Evolutionary conservation across 2,329 filamentous ascomycete species (phyloP), one percentile per base, ranked within the genome.

Genomic region (Rutstroemia sp.): DNA sequence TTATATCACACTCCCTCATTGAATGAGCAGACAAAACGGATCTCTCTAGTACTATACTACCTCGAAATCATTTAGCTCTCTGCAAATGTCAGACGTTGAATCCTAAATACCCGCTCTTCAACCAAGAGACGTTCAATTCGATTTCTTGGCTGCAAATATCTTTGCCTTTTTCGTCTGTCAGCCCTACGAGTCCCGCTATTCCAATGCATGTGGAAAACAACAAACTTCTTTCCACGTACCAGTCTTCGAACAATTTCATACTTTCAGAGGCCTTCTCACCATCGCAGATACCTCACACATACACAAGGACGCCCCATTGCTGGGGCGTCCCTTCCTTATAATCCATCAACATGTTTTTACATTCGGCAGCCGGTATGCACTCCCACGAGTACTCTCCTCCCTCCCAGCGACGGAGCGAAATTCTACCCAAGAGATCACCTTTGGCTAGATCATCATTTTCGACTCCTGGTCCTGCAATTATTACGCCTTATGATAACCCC

Each of bases 381-480:
- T 57, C 58, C 5, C 67, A 68, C 60, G 67, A 68, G 51, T 69
- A 60, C 55, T 63, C 57, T 42, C 60, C 55, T 48, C 51, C 52
- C 54, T 57, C 61, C 23, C 30, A 48, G 14, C 45, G 25, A n/a
- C 56, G 56, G 52, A 58, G 49, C 51, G 60, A 57, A 55, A 50
- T 57, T 38, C 44, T 57, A 23, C 57, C 62, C 17, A 63, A 57
- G 51, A 62, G 64, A 55, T 57, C 56, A 55, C 58, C 67, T 27
- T 63, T 69, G 58, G 41, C 58, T 58, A 58, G 66, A 64, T 62
- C 67, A 60, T 57, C 67, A 21, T 69, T 68, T 61, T 66, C 66
- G 17, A 62, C 60, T 47, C 63, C 66, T 57, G 41, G 61, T 51
- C 52, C 58, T 44, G 58, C 57, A 60, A 58, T 61, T 59, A 54